phyloP scores from a whole-genome alignment of 495 filamentous ascomycete genomes.

The Neurospora sp. region DNA sequence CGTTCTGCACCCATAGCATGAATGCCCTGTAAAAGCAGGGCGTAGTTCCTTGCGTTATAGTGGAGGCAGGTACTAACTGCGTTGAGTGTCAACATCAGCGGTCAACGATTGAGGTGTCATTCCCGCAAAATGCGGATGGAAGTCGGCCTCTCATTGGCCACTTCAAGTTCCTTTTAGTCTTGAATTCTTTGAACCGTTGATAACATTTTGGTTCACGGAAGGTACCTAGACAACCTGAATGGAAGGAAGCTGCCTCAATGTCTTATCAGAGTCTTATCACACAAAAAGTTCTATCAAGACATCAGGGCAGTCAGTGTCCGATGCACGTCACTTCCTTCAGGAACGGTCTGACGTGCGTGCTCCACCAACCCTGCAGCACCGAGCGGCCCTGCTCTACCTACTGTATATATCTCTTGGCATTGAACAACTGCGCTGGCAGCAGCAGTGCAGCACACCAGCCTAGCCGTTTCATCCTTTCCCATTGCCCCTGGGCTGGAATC shows the following conservation, averaged over 20 bases:
- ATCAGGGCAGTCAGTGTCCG: background rate
- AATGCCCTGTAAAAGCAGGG: background rate
- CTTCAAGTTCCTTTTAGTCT: background rate
- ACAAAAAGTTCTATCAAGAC: background rate
- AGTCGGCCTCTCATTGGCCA: conserved; percentile 9
- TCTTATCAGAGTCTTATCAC: background rate
- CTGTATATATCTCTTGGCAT: background rate
- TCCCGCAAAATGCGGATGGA: conserved; percentile 11
- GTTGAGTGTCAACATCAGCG: background rate
- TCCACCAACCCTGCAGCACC: background rate
- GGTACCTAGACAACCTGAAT: background rate
- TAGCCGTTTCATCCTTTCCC: background rate
- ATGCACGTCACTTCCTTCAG: background rate
- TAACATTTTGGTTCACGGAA: background rate
- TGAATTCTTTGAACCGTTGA: background rate
- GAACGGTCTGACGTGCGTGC: background rate
- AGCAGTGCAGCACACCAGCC: background rate
- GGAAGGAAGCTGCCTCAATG: background rate
- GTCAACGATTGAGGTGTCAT: conserved; percentile 19
- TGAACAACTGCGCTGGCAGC: background rate
- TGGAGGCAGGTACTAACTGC: background rate
- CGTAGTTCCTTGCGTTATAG: background rate
- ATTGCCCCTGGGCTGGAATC: background rate
- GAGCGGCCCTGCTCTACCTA: background rate
- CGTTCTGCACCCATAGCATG: background rate